Evolutionary conservation across 2,329 filamentous ascomycete genomes (phyloP), one percentile per base, ranked within the genome.

Genomic region (Pseudocercospora musae): DNA sequence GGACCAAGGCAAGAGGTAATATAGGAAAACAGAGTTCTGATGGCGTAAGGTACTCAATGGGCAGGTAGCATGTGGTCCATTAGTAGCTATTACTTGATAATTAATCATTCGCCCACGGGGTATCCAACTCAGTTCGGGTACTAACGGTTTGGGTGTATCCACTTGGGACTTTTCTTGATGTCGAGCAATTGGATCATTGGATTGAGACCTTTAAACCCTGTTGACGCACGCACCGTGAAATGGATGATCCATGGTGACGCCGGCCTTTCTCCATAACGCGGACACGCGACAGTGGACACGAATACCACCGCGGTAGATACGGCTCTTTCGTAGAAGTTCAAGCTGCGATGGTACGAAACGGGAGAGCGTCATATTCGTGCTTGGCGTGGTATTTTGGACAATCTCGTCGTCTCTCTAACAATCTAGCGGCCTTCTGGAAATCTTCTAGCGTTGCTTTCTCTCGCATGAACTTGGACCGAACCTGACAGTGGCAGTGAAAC

Each of bases 41-140:
- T 44, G 29, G 58, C 52, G 23, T 49, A 53, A 44, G 31, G 27
- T n/a, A n/a, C n/a, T n/a, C n/a, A n/a, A 37, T 48, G 46, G 44
- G 23, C 25, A 42, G 21, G 23, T 40, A 54, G 53, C 54, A 46
- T 44, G 42, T 42, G 40, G 29, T 42, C 44, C 21, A 13, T 48
- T 37, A 53, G 40, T 46, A 58, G 60, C 57, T 60, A 65, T 65
- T 65, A 62, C 63, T 33, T 65, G 60, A 62, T 58, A 60, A 53
- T 58, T 62, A 56, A 50, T 57, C 23, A 37, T 55, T n/a, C 37
- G 56, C 63, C 60, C 60, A 62, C 57, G 63, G 63, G 63, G 63
- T 27, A 25, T 27, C 7, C 21, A 52, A 52, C 20, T n/a, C 37
- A 7, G 37, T 40, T 50, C 63, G 59, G 59, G 33, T 54, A 62